A percentile compares a stretch with the other conserved stretches of the same genome.
Conservation (phyloP, 1,284 basidiomycete genomes). For the Schizopora paradoxa region DNA sequence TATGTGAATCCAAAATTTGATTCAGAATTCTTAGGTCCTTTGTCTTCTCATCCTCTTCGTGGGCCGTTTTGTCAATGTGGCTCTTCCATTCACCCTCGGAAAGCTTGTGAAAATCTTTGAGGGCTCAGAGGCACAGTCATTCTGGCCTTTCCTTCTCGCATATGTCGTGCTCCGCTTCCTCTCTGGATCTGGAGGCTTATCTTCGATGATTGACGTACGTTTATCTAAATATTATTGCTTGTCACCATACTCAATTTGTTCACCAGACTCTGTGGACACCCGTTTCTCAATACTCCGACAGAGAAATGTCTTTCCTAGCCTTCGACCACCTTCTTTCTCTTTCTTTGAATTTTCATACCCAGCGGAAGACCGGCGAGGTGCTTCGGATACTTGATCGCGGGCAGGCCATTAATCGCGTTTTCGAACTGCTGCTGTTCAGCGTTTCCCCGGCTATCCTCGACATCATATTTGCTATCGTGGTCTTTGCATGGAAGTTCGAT, state of each 20-base stretch:
- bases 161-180: slow-evolving; percentile 64
- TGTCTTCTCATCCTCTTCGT: slow-evolving; percentile 66
- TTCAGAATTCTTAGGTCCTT: slow-evolving; percentile 37
- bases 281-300: slow-evolving; percentile 82
- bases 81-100: slow-evolving; percentile 71
- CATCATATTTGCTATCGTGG: slow-evolving; percentile 60
- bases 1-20: slow-evolving; percentile 5
- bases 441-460: slow-evolving; percentile 80
- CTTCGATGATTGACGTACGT: slow-evolving; percentile 62
- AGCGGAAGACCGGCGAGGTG: slow-evolving; percentile 62
- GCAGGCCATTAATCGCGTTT: slow-evolving; percentile 46
- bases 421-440: slow-evolving; percentile 70
- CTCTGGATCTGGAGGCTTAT: slow-evolving; percentile 65
- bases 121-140: slow-evolving; percentile 31
- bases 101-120: slow-evolving; percentile 59
- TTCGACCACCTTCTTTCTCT: slow-evolving; percentile 79
- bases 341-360: slow-evolving; percentile 81
- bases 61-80: slow-evolving; percentile 72
- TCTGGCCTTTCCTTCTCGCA: slow-evolving; percentile 58
- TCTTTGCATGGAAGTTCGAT: slow-evolving; percentile 61
- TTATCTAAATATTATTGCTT: background rate
- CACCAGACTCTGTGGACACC: slow-evolving; percentile 68
- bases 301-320: slow-evolving; percentile 77
- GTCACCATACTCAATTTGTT: slow-evolving; percentile 8
- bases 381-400: slow-evolving; percentile 64